phyloP scores from a whole-genome alignment of 495 filamentous ascomycete species.

The Parmelia sp. region DNA sequence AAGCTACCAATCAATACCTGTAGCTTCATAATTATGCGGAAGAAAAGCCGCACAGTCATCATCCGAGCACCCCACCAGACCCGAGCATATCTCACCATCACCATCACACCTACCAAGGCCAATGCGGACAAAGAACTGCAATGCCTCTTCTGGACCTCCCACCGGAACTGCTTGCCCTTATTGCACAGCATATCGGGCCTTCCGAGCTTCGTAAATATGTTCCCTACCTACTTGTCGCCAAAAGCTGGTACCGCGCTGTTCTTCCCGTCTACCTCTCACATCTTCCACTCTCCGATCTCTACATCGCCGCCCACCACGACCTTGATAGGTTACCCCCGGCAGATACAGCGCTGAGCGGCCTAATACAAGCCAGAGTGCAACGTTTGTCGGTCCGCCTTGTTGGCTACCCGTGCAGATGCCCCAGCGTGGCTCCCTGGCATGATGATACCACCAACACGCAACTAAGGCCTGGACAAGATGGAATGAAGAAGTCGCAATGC shows the following conservation, averaged over 20 bases:
- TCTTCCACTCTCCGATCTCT: slow-evolving; percentile 5
- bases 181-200: background rate
- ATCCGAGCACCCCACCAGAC: no score
- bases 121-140: background rate
- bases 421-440: slow-evolving; percentile 4
- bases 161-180: slow-evolving; percentile 4
- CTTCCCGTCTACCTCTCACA: slow-evolving; percentile 13
- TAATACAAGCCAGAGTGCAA: background rate
- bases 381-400: slow-evolving; percentile 9
- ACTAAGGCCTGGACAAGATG: background rate
- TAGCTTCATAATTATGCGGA: no score
- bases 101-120: no score
- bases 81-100: no score
- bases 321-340: slow-evolving; percentile 10
- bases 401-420: slow-evolving; percentile 8
- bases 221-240: slow-evolving; percentile 7
- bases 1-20: no score
- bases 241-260: slow-evolving; percentile 5
- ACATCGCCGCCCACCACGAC: slow-evolving; percentile 10
- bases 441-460: background rate
- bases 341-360: background rate
- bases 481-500: background rate
- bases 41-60: no score
- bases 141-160: slow-evolving; percentile 9
- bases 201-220: slow-evolving; percentile 6